Conservation (phyloP, 805 yeast genomes). For the Saccharomyces paradoxus region DNA sequence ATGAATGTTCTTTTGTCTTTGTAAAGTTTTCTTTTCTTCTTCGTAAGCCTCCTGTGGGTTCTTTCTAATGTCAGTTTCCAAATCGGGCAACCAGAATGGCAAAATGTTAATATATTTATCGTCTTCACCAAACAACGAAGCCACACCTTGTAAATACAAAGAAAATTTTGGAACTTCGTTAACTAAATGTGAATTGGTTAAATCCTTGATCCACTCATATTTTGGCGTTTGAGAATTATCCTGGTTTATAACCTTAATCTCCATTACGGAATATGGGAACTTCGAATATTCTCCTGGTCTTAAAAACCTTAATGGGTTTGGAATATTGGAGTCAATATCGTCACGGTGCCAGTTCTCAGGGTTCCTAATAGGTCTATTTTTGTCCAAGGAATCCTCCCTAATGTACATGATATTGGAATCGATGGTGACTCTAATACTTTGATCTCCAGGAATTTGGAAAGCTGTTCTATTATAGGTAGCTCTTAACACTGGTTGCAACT, state of each 20-base stretch:
- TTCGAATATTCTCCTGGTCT: constrained; percentile 79
- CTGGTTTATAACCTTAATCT: constrained; percentile 57
- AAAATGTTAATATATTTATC: constrained; percentile 63
- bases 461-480: constrained; percentile 87
- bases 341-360: constrained; percentile 86
- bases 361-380: constrained; percentile 82
- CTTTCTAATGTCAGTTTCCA: constrained; percentile 67
- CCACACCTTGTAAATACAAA: constrained; percentile 87
- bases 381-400: constrained; percentile 84
- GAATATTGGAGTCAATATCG: constrained; percentile 74
- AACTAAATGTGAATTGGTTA: constrained; percentile 73
- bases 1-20: constrained; percentile 36
- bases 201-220: constrained; percentile 73
- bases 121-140: constrained; percentile 81
- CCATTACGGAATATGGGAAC: constrained; percentile 91
- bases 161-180: constrained; percentile 92
- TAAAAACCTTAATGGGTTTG: constrained; percentile 60
- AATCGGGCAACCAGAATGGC: constrained; percentile 92
- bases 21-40: constrained; percentile 49
- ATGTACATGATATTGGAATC: constrained; percentile 83
- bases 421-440: constrained; percentile 79
- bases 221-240: constrained; percentile 1
- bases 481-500: constrained; percentile 79
- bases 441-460: constrained; percentile 96
- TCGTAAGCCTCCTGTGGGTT: constrained; percentile 72